Evolutionary conservation across 208 protist genomes (phyloP), one percentile per base, ranked within the genome.

Genomic region (Tritrichomonas foetus): DNA sequence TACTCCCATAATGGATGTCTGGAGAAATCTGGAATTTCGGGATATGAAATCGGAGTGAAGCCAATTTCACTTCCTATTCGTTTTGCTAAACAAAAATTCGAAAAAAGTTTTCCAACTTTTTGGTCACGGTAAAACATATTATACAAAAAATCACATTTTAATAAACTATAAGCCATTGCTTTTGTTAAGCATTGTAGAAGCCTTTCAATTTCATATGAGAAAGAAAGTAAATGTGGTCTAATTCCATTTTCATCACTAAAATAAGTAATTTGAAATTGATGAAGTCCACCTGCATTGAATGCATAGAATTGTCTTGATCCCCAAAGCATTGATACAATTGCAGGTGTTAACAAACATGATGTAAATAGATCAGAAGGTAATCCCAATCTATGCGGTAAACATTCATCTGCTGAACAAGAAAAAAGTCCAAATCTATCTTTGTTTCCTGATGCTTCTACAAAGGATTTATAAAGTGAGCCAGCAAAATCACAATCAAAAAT

Each of bases 181-280:
- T 82, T 25, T 8, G 50, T 41, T 20, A 82, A 50, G 14, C n/a
- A 47, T n/a, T 25, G n/a, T n/a, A 82, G 41, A n/a, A 82, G 22
- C n/a, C 74, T 9, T 82, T 82, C 74, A n/a, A 82, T 82, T 50
- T 82, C 74, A 30, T 82, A 82, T n/a, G 74, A 25, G 50, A 82
- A 82, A 11, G 41, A 36, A 20, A 47, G 74, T 14, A 82, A 53
- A 53, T 82, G 74, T 22, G 74, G 74, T 47, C 41, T 47, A 1
- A 82, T 41, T 3, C 74, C 41, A 50, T 82, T 82, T 53, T 82
- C 74, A 82, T 82, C 74, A 8, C 41, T 50, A 41, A 82, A 82
- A n/a, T 82, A 50, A 41, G 20, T 82, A 14, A 82, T 9, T n/a
- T 25, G 74, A 30, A 82, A 82, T 53, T 82, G n/a, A 30, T 82